Conservation (phyloP, 495 filamentous ascomycete genomes). For the Hyaloscypha variabilis region DNA sequence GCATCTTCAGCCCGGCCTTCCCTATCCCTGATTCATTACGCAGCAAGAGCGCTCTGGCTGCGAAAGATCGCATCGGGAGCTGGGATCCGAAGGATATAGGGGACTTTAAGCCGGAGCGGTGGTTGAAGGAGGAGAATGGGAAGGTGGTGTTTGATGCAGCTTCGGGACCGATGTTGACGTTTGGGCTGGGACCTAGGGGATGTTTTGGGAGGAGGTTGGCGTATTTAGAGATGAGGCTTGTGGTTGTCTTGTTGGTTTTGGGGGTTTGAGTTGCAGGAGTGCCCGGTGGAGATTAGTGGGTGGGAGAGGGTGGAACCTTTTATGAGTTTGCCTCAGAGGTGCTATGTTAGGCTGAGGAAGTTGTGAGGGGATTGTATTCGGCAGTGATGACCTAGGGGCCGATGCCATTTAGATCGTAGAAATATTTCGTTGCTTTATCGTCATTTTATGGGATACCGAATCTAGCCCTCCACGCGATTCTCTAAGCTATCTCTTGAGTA, state of each 20-base stretch:
- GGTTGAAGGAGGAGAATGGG: conserved; percentile 31
- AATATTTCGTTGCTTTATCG: too few species aligned
- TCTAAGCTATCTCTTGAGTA: too few species aligned
- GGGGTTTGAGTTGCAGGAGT: conserved; percentile 27
- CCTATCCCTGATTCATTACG: conserved; percentile 18
- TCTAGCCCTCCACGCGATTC: too few species aligned
- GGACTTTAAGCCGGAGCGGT: conserved; percentile 38
- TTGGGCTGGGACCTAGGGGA: conserved; percentile 35
- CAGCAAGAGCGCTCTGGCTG: conserved; percentile 21
- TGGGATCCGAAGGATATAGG: conserved; percentile 10
- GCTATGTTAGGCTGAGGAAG: conserved; percentile 23
- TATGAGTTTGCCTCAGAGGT: conserved; percentile 15
- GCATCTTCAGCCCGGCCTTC: conserved; percentile 19
- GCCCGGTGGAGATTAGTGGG: conserved; percentile 20
- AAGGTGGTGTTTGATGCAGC: conserved; percentile 34
- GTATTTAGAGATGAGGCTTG: conserved; percentile 35
- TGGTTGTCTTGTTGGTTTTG: conserved; percentile 36
- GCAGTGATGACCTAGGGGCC: too few species aligned
- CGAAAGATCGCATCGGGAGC: conserved; percentile 9
- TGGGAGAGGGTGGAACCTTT: conserved; percentile 10
- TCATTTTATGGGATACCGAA: too few species aligned
- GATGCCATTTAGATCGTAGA: too few species aligned
- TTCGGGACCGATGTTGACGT: conserved; percentile 36
- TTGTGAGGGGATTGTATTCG: not conserved
- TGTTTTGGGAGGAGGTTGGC: conserved; percentile 43